Percentiles rank a stretch among this genome's conserved stretches.
Conservation (phyloP, 495 filamentous ascomycete species). For the Astrothelium subdiscretum region DNA sequence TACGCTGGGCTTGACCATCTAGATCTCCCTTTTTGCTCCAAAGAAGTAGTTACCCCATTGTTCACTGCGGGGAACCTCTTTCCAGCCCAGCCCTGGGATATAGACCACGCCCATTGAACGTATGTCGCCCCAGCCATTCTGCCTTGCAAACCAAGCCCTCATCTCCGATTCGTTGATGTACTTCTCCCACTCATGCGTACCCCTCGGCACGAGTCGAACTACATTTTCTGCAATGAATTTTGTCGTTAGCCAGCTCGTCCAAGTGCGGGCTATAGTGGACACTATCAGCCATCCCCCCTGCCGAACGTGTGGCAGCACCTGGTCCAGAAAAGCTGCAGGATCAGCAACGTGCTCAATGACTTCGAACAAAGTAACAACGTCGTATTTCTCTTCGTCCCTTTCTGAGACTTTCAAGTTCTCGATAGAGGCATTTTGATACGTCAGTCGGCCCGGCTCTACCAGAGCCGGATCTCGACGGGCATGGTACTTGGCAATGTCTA, state of each 20-base stretch:
- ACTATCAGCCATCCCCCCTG: constrained; percentile 89
- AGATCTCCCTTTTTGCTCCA: constrained; percentile 51
- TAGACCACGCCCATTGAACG: constrained; percentile 76
- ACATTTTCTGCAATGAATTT: constrained; percentile 88
- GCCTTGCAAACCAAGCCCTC: constrained; percentile 39
- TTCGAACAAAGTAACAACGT: constrained; percentile 81
- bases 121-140: constrained; percentile 39
- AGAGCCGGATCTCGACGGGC: constrained; percentile 53
- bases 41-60: constrained; percentile 95
- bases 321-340: constrained; percentile 57
- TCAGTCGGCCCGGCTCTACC: constrained; percentile 42
- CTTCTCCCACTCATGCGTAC: constrained; percentile 92
- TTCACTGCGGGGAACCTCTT: constrained; percentile 68
- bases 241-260: constrained; percentile 79
- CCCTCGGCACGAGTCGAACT: constrained; percentile 72
- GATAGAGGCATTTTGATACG: constrained; percentile 59
- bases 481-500: constrained; percentile 67
- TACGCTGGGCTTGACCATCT: neutral
- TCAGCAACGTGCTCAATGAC: constrained; percentile 83
- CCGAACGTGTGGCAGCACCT: constrained; percentile 57
- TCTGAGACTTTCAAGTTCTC: constrained; percentile 47
- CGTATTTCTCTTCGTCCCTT: constrained; percentile 34
- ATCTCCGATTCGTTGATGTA: constrained; percentile 86
- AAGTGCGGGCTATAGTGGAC: constrained; percentile 80
- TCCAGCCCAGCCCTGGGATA: constrained; percentile 87